Base-by-base conservation (phyloP, 2,329 filamentous ascomycete species). In the Fusarium sublunatum region DNA sequence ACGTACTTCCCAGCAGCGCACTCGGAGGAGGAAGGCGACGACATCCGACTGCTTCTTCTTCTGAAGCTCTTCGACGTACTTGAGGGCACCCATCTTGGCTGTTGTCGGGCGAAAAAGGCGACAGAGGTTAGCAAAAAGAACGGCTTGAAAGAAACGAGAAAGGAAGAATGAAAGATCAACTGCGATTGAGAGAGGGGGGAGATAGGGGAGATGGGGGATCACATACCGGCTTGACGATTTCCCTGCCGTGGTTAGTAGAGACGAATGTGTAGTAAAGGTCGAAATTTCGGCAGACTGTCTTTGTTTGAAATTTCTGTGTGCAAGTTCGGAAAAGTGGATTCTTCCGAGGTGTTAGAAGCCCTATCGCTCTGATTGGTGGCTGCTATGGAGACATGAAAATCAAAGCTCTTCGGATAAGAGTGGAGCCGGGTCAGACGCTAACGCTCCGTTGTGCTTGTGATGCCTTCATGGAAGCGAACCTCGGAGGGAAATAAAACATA, bases 21-120 rank as follows among this genome's bases (percentile, higher is more conserved):
- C 93, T 83, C 93, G 94, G 84, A 97, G 92, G 86, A 99, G 91
- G 89, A 99, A 99, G 87, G 93, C 93, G 87, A 98, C 92, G 80
- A 99, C 91, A 89, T 99, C 95, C 83, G 92, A 97, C 91, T 99
- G 95, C 93, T 99, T 99, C 92, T 97, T 97, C 93, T 99, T 98
- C 84, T 97, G 93, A 87, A 99, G 91, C 89, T 99, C 95, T 90
- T 99, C 96, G 86, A 99, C 92, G 88, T 97, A 99, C 87, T 99
- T 99, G 84, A 97, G 92, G 87, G 94, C 94, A 91, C 95, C 95
- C 95, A 97, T 97, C 88, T 94, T 87, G 80, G 77, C 84, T 86
- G 72, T 74, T 65, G 58, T 55, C 53, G 58, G 24, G 58, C 35
- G 41, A 42, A 54, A 58, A 28, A 53, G 36, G 32, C 47, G 43